Evolutionary conservation across 345 rosid species (phyloP), one percentile per base, ranked within the genome.

Genomic region (Lumnitzera littorea): DNA sequence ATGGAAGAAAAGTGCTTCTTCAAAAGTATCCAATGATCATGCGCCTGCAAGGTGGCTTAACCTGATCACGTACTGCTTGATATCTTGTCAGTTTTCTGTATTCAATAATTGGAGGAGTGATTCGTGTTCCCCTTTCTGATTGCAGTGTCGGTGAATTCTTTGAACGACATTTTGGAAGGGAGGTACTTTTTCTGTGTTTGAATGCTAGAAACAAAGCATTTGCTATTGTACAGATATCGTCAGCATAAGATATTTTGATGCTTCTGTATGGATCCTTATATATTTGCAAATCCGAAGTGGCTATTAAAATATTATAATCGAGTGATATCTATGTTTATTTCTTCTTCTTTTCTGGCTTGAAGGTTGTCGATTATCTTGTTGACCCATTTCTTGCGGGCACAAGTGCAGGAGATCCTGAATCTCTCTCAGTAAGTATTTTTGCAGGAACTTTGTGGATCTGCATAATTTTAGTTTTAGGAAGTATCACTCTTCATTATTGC

Each of bases 301-400:
- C 61, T 64, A 48, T 51, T 16, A 27, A 51, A 20, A 27, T 46
- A 13, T 68, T 14, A 23, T 48, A 14, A 51, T 8, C 14, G 56
- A 51, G 9, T 14, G 0, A 55, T 55, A 9, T 36, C 24, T 15
- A 15, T n/a, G 29, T 62, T 53, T 17, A 13, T 47, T 68, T 56
- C 53, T 70, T 41, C 55, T 68, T 64, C 17, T 47, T 64, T 25
- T 69, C 49, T 65, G 60, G 51, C 50, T 60, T n/a, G 23, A 64
- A 92, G 98, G 92, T 92, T 71, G 96, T 92, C 72, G 95, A 92
- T 80, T 92, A 87, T 80, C 88, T 92, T 57, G 76, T 92, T 25
- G 91, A 92, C 67, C 98, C 98, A 65, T 84, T 92, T 78, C 83
- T 92, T 71, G 96, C 89, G 70, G 96, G 98, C 67, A 89, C 96